Percentiles rank a stretch among this genome's conserved stretches.
Evolutionary conservation across 805 yeast genomes (phyloP).

Genomic region (Teunomyces atbi): DNA sequence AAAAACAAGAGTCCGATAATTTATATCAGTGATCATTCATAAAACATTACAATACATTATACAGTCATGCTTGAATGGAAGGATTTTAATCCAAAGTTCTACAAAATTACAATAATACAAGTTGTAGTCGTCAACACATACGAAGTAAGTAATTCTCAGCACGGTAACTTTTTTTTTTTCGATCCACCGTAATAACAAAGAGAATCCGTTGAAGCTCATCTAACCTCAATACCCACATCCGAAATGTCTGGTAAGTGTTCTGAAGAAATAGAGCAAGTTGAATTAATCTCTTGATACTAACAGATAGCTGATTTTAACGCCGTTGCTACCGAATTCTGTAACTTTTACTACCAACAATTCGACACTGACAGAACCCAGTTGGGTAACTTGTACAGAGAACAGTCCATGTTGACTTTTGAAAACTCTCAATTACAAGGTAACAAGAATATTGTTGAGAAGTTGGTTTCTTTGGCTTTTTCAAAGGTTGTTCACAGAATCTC

Average conservation of each 20-base stretch:
- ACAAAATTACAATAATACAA: too few relatives aligned
- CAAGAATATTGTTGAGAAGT: constrained; percentile 86
- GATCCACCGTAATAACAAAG: constrained; percentile 1
- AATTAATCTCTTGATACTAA: constrained; percentile 5
- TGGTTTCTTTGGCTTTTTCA: constrained; percentile 83
- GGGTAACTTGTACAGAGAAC: constrained; percentile 92
- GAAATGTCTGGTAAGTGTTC: constrained; percentile 30
- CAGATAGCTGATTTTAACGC: constrained; percentile 42
- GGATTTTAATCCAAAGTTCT: too few relatives aligned
- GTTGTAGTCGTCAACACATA: background rate
- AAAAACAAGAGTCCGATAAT: constrained; percentile 1
- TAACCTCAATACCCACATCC: background rate
- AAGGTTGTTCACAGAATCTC: constrained; percentile 92
- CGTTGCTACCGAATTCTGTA: constrained; percentile 77
- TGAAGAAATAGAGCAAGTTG: background rate
- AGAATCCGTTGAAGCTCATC: constrained; percentile 1
- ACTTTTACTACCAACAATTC: constrained; percentile 92
- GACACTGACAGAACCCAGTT: constrained; percentile 89
- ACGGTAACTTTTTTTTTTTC: background rate
- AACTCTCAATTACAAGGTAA: constrained; percentile 94
- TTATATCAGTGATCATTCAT: background rate
- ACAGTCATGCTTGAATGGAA: background rate
- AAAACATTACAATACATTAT: background rate
- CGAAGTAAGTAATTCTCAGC: constrained; percentile 2
- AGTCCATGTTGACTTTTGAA: constrained; percentile 97